phyloP scores from a whole-genome alignment of 2,329 filamentous ascomycete species.

The Aspergillus sp. region DNA sequence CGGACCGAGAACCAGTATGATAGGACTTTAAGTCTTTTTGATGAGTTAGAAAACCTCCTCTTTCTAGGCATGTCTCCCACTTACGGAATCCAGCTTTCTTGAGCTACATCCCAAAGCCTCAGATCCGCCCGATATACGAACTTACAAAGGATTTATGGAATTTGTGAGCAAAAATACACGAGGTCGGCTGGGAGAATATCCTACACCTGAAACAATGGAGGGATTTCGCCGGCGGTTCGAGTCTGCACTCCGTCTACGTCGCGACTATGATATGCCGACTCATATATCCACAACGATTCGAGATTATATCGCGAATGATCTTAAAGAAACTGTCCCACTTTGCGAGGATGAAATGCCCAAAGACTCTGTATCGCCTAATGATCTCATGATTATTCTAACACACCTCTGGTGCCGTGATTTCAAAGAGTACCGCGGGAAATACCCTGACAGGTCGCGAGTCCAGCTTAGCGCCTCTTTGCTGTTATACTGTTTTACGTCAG shows the following conservation, averaged over 20 bases:
- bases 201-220: neutral
- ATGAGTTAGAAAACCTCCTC: neutral
- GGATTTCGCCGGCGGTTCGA: neutral
- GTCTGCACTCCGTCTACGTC: neutral
- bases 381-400: constrained; percentile 22
- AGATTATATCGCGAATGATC: neutral
- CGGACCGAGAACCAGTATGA: neutral
- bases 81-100: neutral
- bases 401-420: constrained; percentile 23
- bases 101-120: neutral
- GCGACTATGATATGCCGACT: neutral
- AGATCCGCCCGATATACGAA: neutral
- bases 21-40: neutral
- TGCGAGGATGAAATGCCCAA: constrained; percentile 18
- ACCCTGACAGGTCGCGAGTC: constrained; percentile 15
- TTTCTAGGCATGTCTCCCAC: neutral
- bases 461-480: constrained; percentile 18
- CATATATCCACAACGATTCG: neutral
- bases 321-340: constrained; percentile 8
- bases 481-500: constrained; percentile 24
- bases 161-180: neutral
- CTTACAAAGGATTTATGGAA: neutral
- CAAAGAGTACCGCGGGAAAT: constrained; percentile 17
- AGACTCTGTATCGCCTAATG: constrained; percentile 18
- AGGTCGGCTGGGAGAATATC: neutral